These are phyloP conservation scores for Cubamyces sp. DNA, from an alignment of 768 basidiomycete genomes.

Conservation along the genomic window DNA sequence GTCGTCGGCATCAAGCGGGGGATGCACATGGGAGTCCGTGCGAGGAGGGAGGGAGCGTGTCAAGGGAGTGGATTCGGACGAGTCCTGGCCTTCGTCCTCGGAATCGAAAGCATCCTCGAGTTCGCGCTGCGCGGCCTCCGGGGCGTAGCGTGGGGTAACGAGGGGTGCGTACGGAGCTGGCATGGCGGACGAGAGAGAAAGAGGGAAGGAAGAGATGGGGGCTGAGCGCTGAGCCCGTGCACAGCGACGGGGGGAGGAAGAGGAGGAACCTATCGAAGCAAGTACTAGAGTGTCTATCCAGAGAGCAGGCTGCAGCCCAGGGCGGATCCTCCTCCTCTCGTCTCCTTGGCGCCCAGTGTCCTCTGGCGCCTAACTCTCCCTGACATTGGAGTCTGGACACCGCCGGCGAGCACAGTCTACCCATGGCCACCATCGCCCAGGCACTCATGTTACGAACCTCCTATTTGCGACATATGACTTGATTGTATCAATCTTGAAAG, in stretches of 20 bases:
- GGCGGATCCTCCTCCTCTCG: background rate
- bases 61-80: slow-evolving; percentile 48
- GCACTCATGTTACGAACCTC: too few species aligned
- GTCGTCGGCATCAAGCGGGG: slow-evolving; percentile 34
- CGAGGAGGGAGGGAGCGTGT: slow-evolving; percentile 31
- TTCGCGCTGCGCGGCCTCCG: slow-evolving; percentile 55
- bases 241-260: slow-evolving; percentile 1
- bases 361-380: too few species aligned
- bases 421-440: too few species aligned
- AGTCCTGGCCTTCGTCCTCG: slow-evolving; percentile 52
- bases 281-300: background rate
- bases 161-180: slow-evolving; percentile 57
- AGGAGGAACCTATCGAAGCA: slow-evolving; percentile 1
- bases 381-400: too few species aligned
- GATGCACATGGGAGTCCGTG: slow-evolving; percentile 30
- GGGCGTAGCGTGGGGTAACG: slow-evolving; percentile 49
- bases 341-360: too few species aligned
- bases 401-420: too few species aligned
- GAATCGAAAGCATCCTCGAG: slow-evolving; percentile 77
- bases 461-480: too few species aligned
- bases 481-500: too few species aligned
- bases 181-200: slow-evolving; percentile 39
- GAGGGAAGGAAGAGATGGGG: background rate
- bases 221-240: background rate
- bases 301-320: background rate